Evolutionary conservation across 768 basidiomycete species (phyloP).

Genomic region (Mycena filopes): DNA sequence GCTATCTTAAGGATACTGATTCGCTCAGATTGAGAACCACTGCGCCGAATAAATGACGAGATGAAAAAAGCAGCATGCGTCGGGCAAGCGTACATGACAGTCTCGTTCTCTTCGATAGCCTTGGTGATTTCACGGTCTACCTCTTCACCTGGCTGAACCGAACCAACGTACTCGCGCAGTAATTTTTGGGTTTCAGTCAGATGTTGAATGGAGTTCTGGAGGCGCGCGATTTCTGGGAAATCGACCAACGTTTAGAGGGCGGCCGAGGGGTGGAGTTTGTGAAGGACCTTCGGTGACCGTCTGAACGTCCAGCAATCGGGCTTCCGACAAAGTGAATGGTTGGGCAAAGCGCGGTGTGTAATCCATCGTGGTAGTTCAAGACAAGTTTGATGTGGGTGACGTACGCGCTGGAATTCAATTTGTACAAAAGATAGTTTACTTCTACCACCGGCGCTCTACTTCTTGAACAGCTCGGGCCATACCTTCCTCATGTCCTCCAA

Average conservation of each 20-base stretch:
- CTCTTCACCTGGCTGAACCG: slow-evolving; percentile 42
- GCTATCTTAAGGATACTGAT: slow-evolving; percentile 75
- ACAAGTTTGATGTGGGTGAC: too few species aligned
- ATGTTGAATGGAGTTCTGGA: slow-evolving; percentile 76
- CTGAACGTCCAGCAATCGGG: slow-evolving; percentile 69
- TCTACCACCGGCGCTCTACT: too few species aligned
- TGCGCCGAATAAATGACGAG: slow-evolving; percentile 41
- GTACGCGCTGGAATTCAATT: too few species aligned
- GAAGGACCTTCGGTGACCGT: slow-evolving; percentile 76
- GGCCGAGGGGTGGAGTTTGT: neutral
- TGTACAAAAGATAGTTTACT: too few species aligned
- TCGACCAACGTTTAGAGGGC: slow-evolving; percentile 16
- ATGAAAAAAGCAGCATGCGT: slow-evolving; percentile 6
- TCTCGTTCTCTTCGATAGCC: slow-evolving; percentile 77
- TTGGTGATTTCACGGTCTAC: slow-evolving; percentile 67
- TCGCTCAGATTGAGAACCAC: slow-evolving; percentile 83
- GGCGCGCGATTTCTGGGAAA: slow-evolving; percentile 81
- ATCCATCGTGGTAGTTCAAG: slow-evolving; percentile 56
- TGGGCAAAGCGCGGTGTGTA: slow-evolving; percentile 75
- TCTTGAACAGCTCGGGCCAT: slow-evolving; percentile 80
- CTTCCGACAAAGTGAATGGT: slow-evolving; percentile 79
- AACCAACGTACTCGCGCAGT: slow-evolving; percentile 58
- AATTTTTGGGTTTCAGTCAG: slow-evolving; percentile 70
- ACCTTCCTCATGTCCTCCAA: slow-evolving; percentile 75
- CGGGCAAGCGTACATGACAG: slow-evolving; percentile 66